phyloP scores from a whole-genome alignment of 805 yeast species.

The Komagataella pseudopastoris region DNA sequence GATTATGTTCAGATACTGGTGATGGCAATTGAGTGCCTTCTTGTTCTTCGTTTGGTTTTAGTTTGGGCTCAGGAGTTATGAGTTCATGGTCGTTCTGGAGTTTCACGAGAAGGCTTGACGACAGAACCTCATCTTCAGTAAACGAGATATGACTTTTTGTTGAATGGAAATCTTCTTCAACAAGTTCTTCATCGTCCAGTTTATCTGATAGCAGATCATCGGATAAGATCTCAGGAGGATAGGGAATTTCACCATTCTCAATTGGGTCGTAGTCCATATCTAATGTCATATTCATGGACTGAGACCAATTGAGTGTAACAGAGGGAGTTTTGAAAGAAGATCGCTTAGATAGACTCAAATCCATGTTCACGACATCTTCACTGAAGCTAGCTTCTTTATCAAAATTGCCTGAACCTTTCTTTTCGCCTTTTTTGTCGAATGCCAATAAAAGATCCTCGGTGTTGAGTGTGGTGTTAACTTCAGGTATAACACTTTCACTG shows the following conservation, averaged over 20 bases:
- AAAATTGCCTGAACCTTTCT: neutral
- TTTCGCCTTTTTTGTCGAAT: neutral
- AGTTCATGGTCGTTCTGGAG: neutral
- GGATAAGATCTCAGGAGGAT: neutral
- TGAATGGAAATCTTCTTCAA: slow-evolving; percentile 2
- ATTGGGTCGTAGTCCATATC: slow-evolving; percentile 4
- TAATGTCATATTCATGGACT: slow-evolving; percentile 14
- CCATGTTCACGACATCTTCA: neutral
- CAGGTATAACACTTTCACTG: neutral
- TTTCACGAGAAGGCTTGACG: neutral
- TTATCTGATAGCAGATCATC: neutral
- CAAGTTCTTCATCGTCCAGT: slow-evolving; percentile 2
- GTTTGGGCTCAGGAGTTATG: neutral
- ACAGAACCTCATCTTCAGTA: neutral
- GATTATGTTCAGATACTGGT: neutral
- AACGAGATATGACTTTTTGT: neutral
- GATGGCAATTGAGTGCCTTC: neutral
- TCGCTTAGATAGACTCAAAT: neutral
- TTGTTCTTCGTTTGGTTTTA: too few relatives aligned
- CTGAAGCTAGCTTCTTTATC: neutral
- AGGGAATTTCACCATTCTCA: neutral
- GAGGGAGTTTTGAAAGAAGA: slow-evolving; percentile 19
- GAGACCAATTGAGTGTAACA: slow-evolving; percentile 22
- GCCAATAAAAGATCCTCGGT: neutral
- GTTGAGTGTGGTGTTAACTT: neutral